Evolutionary conservation across 2,329 filamentous ascomycete species (phyloP).

Genomic region (Monilinia fructigena): DNA sequence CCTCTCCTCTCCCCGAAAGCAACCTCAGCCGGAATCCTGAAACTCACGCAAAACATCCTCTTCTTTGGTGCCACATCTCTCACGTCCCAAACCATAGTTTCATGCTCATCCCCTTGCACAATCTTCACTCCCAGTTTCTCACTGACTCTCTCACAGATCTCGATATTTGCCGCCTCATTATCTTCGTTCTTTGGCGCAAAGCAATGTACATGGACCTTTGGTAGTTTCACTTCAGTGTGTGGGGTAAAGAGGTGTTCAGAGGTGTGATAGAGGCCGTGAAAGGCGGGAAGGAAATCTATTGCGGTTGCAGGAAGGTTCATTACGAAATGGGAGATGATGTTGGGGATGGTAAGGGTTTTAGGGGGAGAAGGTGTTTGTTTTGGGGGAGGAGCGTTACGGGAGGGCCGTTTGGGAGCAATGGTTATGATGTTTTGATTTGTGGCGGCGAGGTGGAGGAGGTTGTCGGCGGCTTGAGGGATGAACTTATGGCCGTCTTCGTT

Average conservation of each 20-base stretch:
- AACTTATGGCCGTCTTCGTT: conserved; percentile 81
- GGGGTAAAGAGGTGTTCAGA: conserved; percentile 64
- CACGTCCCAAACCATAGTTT: conserved; percentile 63
- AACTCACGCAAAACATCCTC: conserved; percentile 94
- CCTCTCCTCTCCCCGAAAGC: conserved; percentile 58
- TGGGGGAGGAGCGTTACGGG: conserved; percentile 31
- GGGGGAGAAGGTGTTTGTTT: conserved; percentile 41
- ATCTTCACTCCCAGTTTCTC: conserved; percentile 47
- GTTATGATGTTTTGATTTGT: conserved; percentile 53
- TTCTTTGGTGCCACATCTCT: conserved; percentile 90
- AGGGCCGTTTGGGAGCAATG: conserved; percentile 47
- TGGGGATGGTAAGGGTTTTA: conserved; percentile 58
- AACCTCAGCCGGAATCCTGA: conserved; percentile 77
- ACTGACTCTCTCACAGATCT: conserved; percentile 66
- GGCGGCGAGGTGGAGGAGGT: conserved; percentile 51
- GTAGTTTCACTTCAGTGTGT: conserved; percentile 60
- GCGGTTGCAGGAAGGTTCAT: conserved; percentile 96
- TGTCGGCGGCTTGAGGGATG: conserved; percentile 67
- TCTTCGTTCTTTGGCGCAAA: conserved; percentile 82
- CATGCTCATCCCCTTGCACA: conserved; percentile 44
- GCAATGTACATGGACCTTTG: conserved; percentile 90
- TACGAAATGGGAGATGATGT: conserved; percentile 85
- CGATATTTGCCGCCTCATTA: conserved; percentile 59
- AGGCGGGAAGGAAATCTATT: conserved; percentile 74
- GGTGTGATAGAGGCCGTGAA: conserved; percentile 77